phyloP scores from a whole-genome alignment of 192 early-diverging fungal genomes.

The Coemansia sp. region DNA sequence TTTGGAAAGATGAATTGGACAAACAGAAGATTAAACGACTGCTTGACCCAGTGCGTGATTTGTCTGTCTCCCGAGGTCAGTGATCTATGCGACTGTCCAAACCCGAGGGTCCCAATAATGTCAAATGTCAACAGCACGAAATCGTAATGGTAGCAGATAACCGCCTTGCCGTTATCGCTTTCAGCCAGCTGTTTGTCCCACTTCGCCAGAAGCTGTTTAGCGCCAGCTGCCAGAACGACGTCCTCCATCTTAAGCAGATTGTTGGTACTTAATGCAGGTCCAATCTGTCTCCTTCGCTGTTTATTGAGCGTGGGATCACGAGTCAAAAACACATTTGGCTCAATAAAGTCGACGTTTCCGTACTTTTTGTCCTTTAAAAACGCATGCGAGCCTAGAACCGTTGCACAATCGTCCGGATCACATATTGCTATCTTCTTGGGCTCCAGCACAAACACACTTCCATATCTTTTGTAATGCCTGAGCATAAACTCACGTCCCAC shows the following conservation, averaged over 20 bases:
- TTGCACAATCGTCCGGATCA: constrained; percentile 28
- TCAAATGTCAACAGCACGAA: constrained; percentile 45
- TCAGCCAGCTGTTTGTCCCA: constrained; percentile 24
- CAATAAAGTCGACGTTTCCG: constrained; percentile 28
- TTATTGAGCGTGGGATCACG: constrained; percentile 38
- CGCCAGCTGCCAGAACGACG: constrained; percentile 26
- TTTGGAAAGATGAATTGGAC: constrained; percentile 18
- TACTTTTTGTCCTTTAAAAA: constrained; percentile 42
- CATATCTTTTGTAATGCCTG: constrained; percentile 33
- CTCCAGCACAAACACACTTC: constrained; percentile 41
- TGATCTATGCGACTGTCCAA: constrained; percentile 34
- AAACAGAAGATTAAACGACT: constrained; percentile 27
- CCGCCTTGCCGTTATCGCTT: neutral
- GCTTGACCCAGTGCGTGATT: constrained; percentile 36
- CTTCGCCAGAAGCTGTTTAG: constrained; percentile 29
- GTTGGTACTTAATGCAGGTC: constrained; percentile 20
- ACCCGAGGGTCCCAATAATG: constrained; percentile 40
- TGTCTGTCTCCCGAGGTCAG: constrained; percentile 33
- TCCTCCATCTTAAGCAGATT: constrained; percentile 39
- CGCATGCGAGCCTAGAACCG: constrained; percentile 33
- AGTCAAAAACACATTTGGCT: constrained; percentile 43
- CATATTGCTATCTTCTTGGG: constrained; percentile 28
- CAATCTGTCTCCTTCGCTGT: constrained; percentile 37
- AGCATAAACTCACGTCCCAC: constrained; percentile 40
- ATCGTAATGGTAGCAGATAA: constrained; percentile 32